Base-by-base conservation (phyloP, 352 stramenopile genomes). In the Poterioochromonas sp. region DNA sequence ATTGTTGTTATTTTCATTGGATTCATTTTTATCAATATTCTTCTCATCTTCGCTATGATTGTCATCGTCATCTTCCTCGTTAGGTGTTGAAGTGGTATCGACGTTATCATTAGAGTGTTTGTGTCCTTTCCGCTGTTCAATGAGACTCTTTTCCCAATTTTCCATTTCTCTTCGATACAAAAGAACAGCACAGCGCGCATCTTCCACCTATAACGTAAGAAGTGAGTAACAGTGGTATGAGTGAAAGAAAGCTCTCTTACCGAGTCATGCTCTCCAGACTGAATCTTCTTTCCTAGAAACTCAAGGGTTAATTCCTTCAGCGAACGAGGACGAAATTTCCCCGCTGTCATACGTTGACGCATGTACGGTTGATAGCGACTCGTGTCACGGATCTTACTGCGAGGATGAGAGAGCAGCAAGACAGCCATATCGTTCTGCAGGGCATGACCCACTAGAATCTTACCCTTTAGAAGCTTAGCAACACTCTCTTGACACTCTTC, bases 401-500 rank as follows among this genome's bases (percentile, higher is more conserved):
- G 81, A 0, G 90, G 90, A 83, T 93, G 90, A n/a, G 84, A 84
- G 1, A 95, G 71, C 26, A 87, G 82, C 34, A 95, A 77, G 22
- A 82, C 87, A 22, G 81, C 76, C 26, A 94, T 80, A 77, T 94
- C 89, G 62, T 91, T 91, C 11, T 86, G 79, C 3, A 96, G 76
- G 22, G 84, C 83, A 77, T 96, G 88, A 26, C 91, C 91, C 32
- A 96, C 86, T 0, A 95, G 62, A 29, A 95, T 85, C 64, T 91
- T 93, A 40, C 83, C 88, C 5, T 82, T 76, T 18, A 92, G 74
- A 0, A 93, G 62, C 34, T 80, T 62, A 2, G 82, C 79, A 5
- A 94, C 86, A n/a, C 80, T 60, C 1, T 81, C 12, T 60, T 88
- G 82, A 51, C 84, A 88, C 43, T 79, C 5, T 35, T 20, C 26